A percentile compares a stretch with the other conserved stretches of the same genome.
These are phyloP conservation scores for Magnusiomyces fungicola DNA, from an alignment of 1,139 yeast species.

Conservation along the genomic window DNA sequence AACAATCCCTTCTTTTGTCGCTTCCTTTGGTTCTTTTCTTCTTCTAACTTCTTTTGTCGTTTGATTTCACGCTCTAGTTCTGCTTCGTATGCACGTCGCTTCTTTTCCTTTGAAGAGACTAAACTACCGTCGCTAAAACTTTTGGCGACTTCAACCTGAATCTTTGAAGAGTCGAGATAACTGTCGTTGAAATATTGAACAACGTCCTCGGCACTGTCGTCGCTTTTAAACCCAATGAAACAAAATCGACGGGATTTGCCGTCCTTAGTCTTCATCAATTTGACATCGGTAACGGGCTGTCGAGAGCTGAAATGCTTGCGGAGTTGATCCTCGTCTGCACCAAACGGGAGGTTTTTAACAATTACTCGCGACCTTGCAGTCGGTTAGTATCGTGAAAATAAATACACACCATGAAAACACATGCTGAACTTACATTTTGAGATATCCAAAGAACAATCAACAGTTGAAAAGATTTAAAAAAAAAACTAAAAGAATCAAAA, in stretches of 20 bases:
- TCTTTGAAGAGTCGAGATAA: conserved; percentile 73
- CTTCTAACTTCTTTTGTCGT: conserved; percentile 16
- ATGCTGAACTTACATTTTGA: too few species aligned
- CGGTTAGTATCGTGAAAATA: too few species aligned
- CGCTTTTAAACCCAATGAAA: conserved; percentile 73
- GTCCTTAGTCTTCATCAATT: conserved; percentile 65
- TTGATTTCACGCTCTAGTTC: conserved; percentile 13
- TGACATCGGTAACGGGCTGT: conserved; percentile 68
- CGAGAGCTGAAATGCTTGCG: conserved; percentile 48
- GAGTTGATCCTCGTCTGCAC: conserved; percentile 69
- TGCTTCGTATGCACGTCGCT: conserved; percentile 38
- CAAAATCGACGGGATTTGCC: conserved; percentile 94
- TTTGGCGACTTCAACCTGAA: conserved; percentile 77
- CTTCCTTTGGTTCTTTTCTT: conserved; percentile 43
- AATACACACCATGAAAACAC: too few species aligned
- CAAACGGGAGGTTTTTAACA: conserved; percentile 86
- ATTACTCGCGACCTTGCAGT: conserved; percentile 90
- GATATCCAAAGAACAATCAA: too few species aligned
- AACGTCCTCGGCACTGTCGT: conserved; percentile 70
- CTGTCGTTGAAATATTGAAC: conserved; percentile 68
- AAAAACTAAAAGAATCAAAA: too few species aligned
- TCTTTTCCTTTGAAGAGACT: conserved; percentile 61
- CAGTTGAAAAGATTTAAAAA: too few species aligned
- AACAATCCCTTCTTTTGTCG: conserved; percentile 38
- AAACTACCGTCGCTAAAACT: conserved; percentile 78